A percentile compares a stretch with the other conserved stretches of the same genome.
phyloP scores from a whole-genome alignment of 768 basidiomycete genomes.

The Pisolithus orientalis region DNA sequence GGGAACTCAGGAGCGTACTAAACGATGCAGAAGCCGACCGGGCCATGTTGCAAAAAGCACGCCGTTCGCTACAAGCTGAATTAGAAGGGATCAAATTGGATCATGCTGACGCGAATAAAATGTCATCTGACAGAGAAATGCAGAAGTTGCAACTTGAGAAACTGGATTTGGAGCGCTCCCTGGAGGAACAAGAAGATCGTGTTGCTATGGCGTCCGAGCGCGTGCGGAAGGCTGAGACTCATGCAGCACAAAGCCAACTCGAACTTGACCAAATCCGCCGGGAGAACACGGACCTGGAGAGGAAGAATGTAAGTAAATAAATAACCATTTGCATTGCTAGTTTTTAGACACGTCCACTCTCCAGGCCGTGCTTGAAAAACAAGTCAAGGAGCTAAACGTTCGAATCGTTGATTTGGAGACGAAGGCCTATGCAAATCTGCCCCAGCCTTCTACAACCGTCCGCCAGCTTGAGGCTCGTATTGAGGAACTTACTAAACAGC shows the following conservation, averaged over 20 bases:
- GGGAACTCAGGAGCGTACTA: slow-evolving; percentile 71
- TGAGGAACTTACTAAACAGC: slow-evolving; percentile 55
- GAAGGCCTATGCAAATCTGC: slow-evolving; percentile 61
- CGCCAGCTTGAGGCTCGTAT: slow-evolving; percentile 63
- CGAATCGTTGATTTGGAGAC: slow-evolving; percentile 81
- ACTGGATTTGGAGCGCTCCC: slow-evolving; percentile 70
- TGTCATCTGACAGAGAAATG: slow-evolving; percentile 66
- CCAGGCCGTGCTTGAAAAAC: slow-evolving; percentile 79
- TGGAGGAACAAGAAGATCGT: slow-evolving; percentile 75
- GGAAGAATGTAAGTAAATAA: slow-evolving; percentile 51
- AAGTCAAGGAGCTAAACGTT: slow-evolving; percentile 78
- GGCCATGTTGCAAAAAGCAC: slow-evolving; percentile 71
- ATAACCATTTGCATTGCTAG: background rate
- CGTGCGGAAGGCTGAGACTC: slow-evolving; percentile 75
- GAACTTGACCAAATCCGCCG: slow-evolving; percentile 71
- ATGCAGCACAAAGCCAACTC: slow-evolving; percentile 67
- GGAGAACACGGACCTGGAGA: slow-evolving; percentile 80
- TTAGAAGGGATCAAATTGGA: slow-evolving; percentile 77
- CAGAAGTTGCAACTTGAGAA: slow-evolving; percentile 75
- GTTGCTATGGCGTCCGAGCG: slow-evolving; percentile 66
- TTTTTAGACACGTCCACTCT: background rate
- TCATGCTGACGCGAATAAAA: slow-evolving; percentile 59
- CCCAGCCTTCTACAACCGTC: slow-evolving; percentile 48
- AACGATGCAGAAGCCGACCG: slow-evolving; percentile 85
- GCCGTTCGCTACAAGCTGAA: slow-evolving; percentile 73